Conservation (phyloP, 495 filamentous ascomycete genomes). For the Thozetella sp. region DNA sequence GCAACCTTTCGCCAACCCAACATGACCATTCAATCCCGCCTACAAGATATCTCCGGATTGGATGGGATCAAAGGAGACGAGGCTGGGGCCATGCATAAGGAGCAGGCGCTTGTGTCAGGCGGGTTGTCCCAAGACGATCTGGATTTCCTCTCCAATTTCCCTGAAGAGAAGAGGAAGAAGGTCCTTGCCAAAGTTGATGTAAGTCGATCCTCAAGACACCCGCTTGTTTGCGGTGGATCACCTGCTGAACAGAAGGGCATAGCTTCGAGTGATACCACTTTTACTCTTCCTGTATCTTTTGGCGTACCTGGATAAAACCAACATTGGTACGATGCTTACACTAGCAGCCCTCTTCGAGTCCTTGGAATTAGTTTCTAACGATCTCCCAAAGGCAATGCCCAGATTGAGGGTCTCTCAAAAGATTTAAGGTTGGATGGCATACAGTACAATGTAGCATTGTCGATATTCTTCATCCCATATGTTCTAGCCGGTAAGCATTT, state of each 20-base stretch:
- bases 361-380: not conserved
- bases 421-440: slow-evolving; percentile 25
- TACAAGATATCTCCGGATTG: not conserved
- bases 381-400: not conserved
- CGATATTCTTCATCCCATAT: slow-evolving; percentile 25
- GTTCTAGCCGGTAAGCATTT: not conserved
- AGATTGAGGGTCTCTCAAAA: not conserved
- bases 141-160: not conserved
- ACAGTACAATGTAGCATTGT: slow-evolving; percentile 34
- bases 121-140: not conserved
- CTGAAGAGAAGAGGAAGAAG: not conserved
- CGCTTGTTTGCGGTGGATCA: not conserved
- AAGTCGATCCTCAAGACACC: not conserved
- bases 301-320: not conserved
- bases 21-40: not conserved
- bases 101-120: not conserved
- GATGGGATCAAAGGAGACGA: not conserved
- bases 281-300: not conserved
- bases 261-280: not conserved
- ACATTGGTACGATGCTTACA: not conserved
- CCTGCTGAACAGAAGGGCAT: not conserved
- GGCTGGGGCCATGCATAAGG: not conserved
- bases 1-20: too few relatives aligned
- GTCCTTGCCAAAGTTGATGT: not conserved
- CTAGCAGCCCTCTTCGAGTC: not conserved